Evolutionary conservation across 2,329 filamentous ascomycete genomes (phyloP).

Genomic region (Trichoderma arundinaceum): DNA sequence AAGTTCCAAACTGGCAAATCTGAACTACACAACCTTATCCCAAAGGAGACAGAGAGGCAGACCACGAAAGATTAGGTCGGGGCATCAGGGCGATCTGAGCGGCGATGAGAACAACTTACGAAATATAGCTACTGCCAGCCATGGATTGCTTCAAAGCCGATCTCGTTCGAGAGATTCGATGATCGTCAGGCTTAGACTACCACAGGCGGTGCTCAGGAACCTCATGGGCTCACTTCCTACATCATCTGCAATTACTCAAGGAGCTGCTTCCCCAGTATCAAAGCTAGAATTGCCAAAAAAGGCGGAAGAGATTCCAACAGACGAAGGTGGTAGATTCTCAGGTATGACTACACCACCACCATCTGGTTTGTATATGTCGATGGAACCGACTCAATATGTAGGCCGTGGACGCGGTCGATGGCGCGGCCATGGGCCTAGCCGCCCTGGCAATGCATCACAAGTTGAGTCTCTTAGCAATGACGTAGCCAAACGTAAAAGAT

Average conservation of each 20-base stretch:
- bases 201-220: not conserved
- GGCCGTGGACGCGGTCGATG: slow-evolving; percentile 32
- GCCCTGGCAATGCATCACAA: slow-evolving; percentile 19
- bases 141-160: not conserved
- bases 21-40: slow-evolving; percentile 38
- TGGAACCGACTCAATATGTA: not conserved
- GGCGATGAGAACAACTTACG: not conserved
- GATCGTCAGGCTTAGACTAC: slow-evolving; percentile 12
- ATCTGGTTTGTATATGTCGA: not conserved
- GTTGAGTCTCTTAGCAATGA: slow-evolving; percentile 31
- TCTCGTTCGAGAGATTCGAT: not conserved
- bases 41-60: slow-evolving; percentile 41
- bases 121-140: not conserved
- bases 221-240: not conserved
- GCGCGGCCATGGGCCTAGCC: slow-evolving; percentile 26
- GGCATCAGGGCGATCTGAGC: not conserved
- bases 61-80: slow-evolving; percentile 37
- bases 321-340: not conserved
- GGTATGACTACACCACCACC: not conserved
- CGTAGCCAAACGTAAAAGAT: slow-evolving; percentile 42
- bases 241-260: not conserved
- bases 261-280: not conserved
- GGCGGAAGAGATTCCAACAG: not conserved
- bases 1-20: slow-evolving; percentile 37
- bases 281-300: not conserved